Conservation (phyloP, 1,284 basidiomycete genomes). For the Ganoderma sinense region DNA sequence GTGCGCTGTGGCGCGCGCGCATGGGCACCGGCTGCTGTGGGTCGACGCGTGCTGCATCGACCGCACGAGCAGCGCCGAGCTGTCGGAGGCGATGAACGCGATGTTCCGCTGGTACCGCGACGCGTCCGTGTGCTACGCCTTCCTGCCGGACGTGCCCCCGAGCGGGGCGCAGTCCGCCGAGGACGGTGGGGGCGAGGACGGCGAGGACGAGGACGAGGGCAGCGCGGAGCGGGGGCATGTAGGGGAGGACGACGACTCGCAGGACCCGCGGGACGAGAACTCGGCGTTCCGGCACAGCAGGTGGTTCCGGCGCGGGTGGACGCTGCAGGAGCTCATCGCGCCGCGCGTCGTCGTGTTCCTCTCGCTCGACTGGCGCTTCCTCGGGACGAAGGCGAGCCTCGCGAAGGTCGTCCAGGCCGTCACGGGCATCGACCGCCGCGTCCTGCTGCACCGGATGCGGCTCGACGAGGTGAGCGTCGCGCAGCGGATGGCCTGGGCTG, state of each 20-base stretch:
- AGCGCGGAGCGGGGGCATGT: too few relatives aligned
- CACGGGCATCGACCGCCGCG: constrained; percentile 5
- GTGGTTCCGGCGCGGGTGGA: constrained; percentile 18
- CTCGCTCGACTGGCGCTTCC: constrained; percentile 4
- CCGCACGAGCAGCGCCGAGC: constrained; percentile 14
- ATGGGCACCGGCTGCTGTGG: constrained; percentile 14
- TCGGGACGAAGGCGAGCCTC: constrained; percentile 13
- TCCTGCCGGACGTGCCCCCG: not conserved
- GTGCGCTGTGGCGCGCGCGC: not conserved
- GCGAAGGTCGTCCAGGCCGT: not conserved
- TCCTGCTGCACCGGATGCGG: not conserved
- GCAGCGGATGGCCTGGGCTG: constrained; percentile 15
- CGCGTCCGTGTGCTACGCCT: constrained; percentile 12
- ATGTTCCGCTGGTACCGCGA: constrained; percentile 8
- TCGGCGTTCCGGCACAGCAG: constrained; percentile 12
- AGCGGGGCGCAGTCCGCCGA: not conserved
- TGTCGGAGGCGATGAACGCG: constrained; percentile 7
- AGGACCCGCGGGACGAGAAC: not conserved
- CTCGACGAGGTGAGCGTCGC: constrained; percentile 13
- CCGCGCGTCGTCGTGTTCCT: constrained; percentile 13
- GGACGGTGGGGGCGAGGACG: not conserved
- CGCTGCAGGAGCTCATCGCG: constrained; percentile 21
- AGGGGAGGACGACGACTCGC: too few relatives aligned
- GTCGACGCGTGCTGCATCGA: constrained; percentile 16
- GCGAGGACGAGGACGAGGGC: not conserved